A percentile compares a stretch with the other conserved stretches of the same genome.
Conservation (phyloP, 1,284 basidiomycete genomes). For the Lentinus polychrous region DNA sequence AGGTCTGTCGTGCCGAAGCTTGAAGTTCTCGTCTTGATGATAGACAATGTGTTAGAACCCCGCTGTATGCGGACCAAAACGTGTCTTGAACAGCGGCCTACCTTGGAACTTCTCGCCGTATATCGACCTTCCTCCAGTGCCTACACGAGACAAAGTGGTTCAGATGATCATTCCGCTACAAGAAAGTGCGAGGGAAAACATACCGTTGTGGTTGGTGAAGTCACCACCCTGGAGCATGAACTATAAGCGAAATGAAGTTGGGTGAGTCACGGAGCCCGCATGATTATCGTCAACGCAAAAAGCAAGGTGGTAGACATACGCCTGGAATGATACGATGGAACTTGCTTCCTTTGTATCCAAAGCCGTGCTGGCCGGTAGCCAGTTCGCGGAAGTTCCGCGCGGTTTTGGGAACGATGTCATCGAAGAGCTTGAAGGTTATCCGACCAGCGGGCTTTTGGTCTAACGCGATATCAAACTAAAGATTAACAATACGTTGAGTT, state of each 20-base stretch:
- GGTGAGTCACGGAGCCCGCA: too few species aligned
- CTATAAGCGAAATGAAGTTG: constrained; percentile 27
- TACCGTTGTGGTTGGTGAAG: constrained; percentile 71
- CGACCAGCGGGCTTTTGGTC: constrained; percentile 63
- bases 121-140: constrained; percentile 81
- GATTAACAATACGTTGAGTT: neutral
- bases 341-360: constrained; percentile 55
- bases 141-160: constrained; percentile 6
- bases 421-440: constrained; percentile 69
- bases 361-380: constrained; percentile 73
- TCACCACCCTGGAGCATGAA: constrained; percentile 88
- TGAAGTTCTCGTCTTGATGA: constrained; percentile 78
- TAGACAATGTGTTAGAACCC: neutral
- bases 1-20: constrained; percentile 68
- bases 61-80: neutral
- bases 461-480: constrained; percentile 78
- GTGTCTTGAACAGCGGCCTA: constrained; percentile 25
- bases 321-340: constrained; percentile 86
- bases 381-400: constrained; percentile 76
- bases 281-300: neutral
- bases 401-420: constrained; percentile 67
- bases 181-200: neutral
- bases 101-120: constrained; percentile 79
- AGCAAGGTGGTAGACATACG: constrained; percentile 22
- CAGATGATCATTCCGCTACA: too few species aligned